Percentiles rank a stretch among this genome's conserved stretches.
These are phyloP conservation scores for Coniella lustricola DNA, from an alignment of 2,329 filamentous ascomycete species.

Conservation along the genomic window DNA sequence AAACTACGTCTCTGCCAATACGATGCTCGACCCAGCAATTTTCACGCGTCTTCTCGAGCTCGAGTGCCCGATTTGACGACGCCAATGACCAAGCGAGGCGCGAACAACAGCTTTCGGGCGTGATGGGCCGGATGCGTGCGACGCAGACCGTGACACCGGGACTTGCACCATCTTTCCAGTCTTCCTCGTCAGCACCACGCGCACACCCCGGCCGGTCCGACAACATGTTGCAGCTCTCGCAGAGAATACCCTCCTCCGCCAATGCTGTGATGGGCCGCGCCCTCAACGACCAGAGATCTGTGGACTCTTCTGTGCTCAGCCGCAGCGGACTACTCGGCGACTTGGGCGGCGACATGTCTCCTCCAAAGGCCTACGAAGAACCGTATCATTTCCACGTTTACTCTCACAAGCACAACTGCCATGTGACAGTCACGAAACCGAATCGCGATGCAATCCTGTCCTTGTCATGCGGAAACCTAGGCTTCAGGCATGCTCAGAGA, in stretches of 20 bases:
- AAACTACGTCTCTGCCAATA: slow-evolving; percentile 1
- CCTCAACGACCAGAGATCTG: slow-evolving; percentile 8
- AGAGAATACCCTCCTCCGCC: slow-evolving; percentile 1
- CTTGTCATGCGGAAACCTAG: slow-evolving; percentile 77
- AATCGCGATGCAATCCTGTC: slow-evolving; percentile 73
- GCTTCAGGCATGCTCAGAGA: slow-evolving; percentile 77
- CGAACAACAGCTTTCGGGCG: slow-evolving; percentile 1
- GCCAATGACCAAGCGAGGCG: not conserved
- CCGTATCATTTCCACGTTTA: slow-evolving; percentile 85
- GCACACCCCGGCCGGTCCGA: not conserved
- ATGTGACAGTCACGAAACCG: slow-evolving; percentile 82
- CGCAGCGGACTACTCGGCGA: slow-evolving; percentile 4
- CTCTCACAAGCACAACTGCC: slow-evolving; percentile 87
- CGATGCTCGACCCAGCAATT: slow-evolving; percentile 11
- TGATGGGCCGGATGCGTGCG: not conserved
- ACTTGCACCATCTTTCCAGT: slow-evolving; percentile 4
- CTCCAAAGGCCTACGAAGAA: slow-evolving; percentile 37
- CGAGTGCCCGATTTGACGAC: slow-evolving; percentile 9
- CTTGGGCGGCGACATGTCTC: slow-evolving; percentile 19
- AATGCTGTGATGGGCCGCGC: slow-evolving; percentile 12
- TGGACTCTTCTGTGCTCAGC: slow-evolving; percentile 14
- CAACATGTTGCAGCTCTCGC: slow-evolving; percentile 2
- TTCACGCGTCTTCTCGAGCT: slow-evolving; percentile 13
- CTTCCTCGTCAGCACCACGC: not conserved
- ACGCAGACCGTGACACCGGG: not conserved